Evolutionary conservation across 441 rosid species (phyloP), one percentile per base, ranked within the genome.

Genomic region (Syzygium malaccense): DNA sequence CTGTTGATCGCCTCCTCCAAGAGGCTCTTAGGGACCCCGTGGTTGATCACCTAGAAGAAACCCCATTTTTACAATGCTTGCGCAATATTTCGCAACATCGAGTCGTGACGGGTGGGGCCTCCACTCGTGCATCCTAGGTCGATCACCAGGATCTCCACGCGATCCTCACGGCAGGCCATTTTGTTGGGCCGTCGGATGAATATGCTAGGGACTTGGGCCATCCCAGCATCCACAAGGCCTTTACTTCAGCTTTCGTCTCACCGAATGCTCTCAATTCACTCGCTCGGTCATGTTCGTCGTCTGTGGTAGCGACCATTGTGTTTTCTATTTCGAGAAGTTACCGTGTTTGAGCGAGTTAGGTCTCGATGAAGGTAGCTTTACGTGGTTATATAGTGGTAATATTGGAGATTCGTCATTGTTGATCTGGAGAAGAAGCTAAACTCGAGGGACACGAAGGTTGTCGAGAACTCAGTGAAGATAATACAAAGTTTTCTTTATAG

Each of bases 251-350:
- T 58, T 58, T 58, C 64, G 4, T 58, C 64, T 26, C 30, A 2
- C 11, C 17, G 17, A 60, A 2, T 3, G 28, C 66, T 60, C 66
- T 60, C 66, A 12, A 60, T 58, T 58, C 30, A 7, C 28, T 58
- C 5, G n/a, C 15, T 58, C 30, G 3, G 15, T 58, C 30, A 25
- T 12, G 28, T 11, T 26, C 3, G 3, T 58, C 30, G 3, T 58
- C n/a, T 0, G 4, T 3, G n/a, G 64, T 12, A 26, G 30, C 4
- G 60, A 56, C 14, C 28, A 23, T 56, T 1, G 60, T 56, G 60
- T 56, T 56, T 12, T 8, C 60, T 23, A 3, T 3, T 20, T 6
- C 4, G 2, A 10, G n/a, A 11, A 0, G 1, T 58, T 4, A 10
- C 12, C 1, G 6, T 10, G 14, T 57, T 23, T 58, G 64, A 58